These are phyloP conservation scores for Przewalskia tangutica DNA, from an alignment of 257 asterid genomes.

Conservation along the genomic window DNA sequence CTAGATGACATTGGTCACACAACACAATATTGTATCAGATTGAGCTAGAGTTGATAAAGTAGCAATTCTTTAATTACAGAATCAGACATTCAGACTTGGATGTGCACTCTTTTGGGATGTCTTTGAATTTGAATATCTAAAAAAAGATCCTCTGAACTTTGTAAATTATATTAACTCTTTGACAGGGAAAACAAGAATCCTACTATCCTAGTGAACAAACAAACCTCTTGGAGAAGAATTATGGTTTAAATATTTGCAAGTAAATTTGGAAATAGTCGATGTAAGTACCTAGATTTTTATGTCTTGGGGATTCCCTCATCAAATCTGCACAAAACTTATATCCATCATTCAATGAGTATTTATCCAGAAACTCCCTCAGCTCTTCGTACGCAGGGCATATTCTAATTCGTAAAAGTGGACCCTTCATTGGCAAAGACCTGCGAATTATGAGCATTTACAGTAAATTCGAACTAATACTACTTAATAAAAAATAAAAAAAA, in stretches of 20 bases:
- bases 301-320: conserved; percentile 72
- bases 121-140: no score
- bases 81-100: conserved; percentile 14
- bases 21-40: neutral
- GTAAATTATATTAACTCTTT: neutral
- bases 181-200: neutral
- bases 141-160: no score
- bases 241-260: neutral
- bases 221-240: neutral
- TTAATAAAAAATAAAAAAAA: no score
- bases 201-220: neutral
- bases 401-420: no score
- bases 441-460: no score
- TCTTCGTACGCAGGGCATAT: conserved; percentile 66
- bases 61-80: neutral
- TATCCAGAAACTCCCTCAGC: conserved; percentile 53
- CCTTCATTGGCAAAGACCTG: no score
- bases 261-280: no score
- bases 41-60: neutral
- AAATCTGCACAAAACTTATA: conserved; percentile 69
- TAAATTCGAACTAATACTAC: no score
- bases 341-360: conserved; percentile 53
- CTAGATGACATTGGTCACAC: conserved; percentile 8
- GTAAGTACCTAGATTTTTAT: conserved; percentile 47
- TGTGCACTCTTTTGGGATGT: no score